Evolutionary conservation across 2,329 filamentous ascomycete species (phyloP), one percentile per base, ranked within the genome.

Genomic region (Stachybotrys echinatus): DNA sequence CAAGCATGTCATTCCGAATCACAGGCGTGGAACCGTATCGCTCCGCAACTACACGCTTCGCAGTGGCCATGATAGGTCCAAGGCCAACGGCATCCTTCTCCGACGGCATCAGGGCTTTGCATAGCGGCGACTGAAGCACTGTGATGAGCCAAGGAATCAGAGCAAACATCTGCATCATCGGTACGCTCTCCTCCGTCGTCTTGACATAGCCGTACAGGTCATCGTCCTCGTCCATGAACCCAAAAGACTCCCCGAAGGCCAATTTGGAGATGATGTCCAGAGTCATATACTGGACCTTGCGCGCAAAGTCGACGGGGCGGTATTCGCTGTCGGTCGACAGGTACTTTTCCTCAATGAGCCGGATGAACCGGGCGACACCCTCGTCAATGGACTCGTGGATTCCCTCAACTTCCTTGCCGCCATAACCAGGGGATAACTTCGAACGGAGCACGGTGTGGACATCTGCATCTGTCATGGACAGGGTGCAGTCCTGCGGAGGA

Each of bases 221-320:
- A 7, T 63, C 58, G 54, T 80, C 73, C 12, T 65, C 55, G 20
- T 69, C 68, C 2, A 79, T 58, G 53, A 73, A 76, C 7, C 76
- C 75, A 50, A 79, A 77, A 0, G 69, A 58, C 45, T 74, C 56
- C 17, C 77, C 78, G 47, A 81, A 74, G 1, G 74, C 74, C 4
- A 82, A 57, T 42, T 72, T 70, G 34, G 70, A 75, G 55, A 83
- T 78, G 27, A 80, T 72, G 51, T 82, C 80, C 2, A 81, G 62
- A 0, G 77, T 79, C 51, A 81, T 74, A 62, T 69, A 80, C 43
- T 77, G 74, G 6, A 72, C 68, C 54, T 76, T 75, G 68, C 72
- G 43, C 79, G 70, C 73, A 37, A 81, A 58, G 56, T 82, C 76
- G 61, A 80, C 66, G 5, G 72, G 63, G 37, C 76, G 74, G 42